Evolutionary conservation across 139 green algal species (phyloP).

Genomic region (Tetradesmus obliquus): DNA sequence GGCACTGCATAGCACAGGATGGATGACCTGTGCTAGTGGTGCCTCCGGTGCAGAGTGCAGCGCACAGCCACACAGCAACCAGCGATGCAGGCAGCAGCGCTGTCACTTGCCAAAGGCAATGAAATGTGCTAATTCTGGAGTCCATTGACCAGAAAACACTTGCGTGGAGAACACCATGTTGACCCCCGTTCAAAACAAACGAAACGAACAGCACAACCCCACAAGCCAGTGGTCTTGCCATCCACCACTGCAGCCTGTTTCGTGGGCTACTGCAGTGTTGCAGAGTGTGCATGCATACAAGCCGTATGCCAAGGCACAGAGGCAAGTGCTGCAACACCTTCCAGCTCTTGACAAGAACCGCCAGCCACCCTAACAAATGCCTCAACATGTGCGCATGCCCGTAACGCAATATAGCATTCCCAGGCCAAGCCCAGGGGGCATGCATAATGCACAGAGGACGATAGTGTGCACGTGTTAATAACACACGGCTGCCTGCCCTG

Average conservation of each 20-base stretch:
- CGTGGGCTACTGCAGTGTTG: too few relatives aligned
- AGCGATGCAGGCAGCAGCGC: too few relatives aligned
- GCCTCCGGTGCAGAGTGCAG: too few relatives aligned
- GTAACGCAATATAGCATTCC: neutral
- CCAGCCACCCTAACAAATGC: neutral
- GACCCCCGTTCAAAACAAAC: neutral
- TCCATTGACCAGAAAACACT: too few relatives aligned
- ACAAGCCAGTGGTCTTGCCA: neutral
- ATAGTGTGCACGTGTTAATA: neutral
- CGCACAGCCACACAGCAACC: too few relatives aligned
- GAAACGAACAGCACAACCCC: neutral
- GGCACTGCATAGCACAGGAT: too few relatives aligned
- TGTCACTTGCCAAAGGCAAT: too few relatives aligned
- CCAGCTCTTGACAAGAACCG: neutral
- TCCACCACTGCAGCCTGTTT: neutral
- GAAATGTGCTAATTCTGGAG: too few relatives aligned
- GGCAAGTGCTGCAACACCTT: neutral
- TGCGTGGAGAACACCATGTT: neutral
- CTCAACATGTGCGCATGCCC: neutral
- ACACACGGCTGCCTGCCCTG: neutral
- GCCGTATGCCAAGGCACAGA: neutral
- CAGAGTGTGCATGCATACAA: neutral
- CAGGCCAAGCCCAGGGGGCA: neutral
- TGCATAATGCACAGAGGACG: neutral
- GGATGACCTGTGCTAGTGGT: too few relatives aligned